Evolutionary conservation across 305 asterid species (phyloP), one percentile per base, ranked within the genome.

Genomic region (Solanum hybrid): DNA sequence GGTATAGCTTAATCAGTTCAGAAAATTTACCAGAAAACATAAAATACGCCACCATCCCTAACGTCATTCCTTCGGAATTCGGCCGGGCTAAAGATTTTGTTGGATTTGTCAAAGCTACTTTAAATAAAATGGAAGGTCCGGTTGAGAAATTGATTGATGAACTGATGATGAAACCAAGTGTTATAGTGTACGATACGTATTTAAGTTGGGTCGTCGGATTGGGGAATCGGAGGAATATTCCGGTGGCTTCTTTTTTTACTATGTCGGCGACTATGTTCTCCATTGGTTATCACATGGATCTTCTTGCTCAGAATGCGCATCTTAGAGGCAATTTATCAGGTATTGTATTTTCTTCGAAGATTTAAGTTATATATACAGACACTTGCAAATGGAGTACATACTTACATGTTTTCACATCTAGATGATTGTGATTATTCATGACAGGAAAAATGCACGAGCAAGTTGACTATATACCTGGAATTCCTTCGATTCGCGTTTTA

Each of bases 211-310:
- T 86, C 46, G 90, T 92, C 83, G 90, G 75, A 74, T 3, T 92
- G 6, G 97, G 95, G 10, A 91, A 33, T 13, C 90, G 95, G 92
- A 91, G 91, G 93, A 92, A 91, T 91, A 92, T 93, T 92, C 97
- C 95, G 93, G 95, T 94, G 91, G 97, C 97, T 3, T 92, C 96
- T 16, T 82, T 93, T 88, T 94, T 79, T 84, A 67, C 96, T 1
- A 90, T 89, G 92, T 92, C 95, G 26, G 95, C 96, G 6, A 79
- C 93, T 18, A 89, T 91, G 73, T 94, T 93, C 90, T 92, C 95
- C 18, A 71, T 92, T 69, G 51, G 89, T 31, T 82, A 86, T 31
- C 95, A 95, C 81, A 90, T 85, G 73, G 90, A 92, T 7, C 91
- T 89, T 33, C 89, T 95, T 34, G 73, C 83, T 46, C 90, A 88